A percentile compares a stretch with the other conserved stretches of the same genome.
Conservation (phyloP, 1,284 basidiomycete genomes). For the Quambalaria eucalypti region DNA sequence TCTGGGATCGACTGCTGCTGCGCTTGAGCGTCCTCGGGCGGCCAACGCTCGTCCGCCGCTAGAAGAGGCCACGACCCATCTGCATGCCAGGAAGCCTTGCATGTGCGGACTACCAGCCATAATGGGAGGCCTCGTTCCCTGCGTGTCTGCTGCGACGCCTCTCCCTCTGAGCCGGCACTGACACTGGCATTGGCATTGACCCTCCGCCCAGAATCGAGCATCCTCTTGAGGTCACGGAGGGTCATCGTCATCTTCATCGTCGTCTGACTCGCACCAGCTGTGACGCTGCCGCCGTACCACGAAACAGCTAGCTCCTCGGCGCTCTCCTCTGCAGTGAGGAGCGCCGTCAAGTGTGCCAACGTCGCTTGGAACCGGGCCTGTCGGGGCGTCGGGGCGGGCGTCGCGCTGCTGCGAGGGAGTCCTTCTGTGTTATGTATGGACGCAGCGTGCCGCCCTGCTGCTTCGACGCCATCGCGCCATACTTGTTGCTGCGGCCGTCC, state of each 20-base stretch:
- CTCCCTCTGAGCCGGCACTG: background rate
- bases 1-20: background rate
- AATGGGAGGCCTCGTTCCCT: background rate
- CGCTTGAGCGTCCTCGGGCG: background rate
- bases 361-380: background rate
- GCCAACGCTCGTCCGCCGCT: background rate
- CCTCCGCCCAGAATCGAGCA: background rate
- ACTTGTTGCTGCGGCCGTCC: no score
- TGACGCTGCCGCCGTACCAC: background rate
- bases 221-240: background rate
- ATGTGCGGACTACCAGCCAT: background rate
- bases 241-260: background rate
- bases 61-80: background rate
- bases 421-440: no score
- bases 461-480: no score
- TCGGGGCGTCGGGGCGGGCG: no score
- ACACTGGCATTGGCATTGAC: no score
- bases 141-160: background rate
- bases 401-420: no score
- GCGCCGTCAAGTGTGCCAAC: background rate
- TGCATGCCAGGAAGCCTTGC: background rate
- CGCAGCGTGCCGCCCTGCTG: no score
- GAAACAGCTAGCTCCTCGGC: background rate
- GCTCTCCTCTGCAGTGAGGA: background rate
- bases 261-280: background rate